Conservation (phyloP, 73 alveolate genomes). For the Halteria grandinella region DNA sequence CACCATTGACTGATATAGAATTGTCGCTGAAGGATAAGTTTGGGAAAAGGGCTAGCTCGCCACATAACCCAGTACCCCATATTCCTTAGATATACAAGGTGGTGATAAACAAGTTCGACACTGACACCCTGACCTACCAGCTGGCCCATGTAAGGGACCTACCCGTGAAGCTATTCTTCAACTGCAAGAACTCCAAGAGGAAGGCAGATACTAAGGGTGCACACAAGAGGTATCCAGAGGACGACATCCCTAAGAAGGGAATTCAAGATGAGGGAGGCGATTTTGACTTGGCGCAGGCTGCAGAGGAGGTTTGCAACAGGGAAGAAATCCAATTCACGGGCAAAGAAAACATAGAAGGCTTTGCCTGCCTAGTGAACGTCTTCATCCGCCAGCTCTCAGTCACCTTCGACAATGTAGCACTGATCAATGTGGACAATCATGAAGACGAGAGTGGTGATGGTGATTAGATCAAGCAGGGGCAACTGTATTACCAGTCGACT, state of each 20-base stretch:
- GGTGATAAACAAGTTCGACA: conserved; percentile 21
- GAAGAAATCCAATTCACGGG: conserved; percentile 36
- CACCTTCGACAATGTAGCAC: not conserved
- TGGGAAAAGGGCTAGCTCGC: not conserved
- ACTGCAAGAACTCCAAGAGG: conserved; percentile 43
- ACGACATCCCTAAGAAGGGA: conserved; percentile 3
- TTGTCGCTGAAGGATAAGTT: not conserved
- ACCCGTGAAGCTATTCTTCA: conserved; percentile 35
- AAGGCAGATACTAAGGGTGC: not conserved
- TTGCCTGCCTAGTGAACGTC: not conserved
- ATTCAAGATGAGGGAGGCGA: not conserved
- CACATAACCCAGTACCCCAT: too few species aligned
- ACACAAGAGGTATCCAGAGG: not conserved
- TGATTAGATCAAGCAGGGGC: conserved; percentile 4
- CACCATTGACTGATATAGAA: conserved; percentile 11
- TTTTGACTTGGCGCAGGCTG: not conserved
- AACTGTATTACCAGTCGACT: conserved; percentile 14
- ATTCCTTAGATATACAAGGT: not conserved
- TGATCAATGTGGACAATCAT: conserved; percentile 39
- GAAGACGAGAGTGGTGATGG: not conserved
- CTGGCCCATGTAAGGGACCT: not conserved
- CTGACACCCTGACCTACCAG: not conserved
- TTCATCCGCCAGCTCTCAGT: conserved; percentile 17
- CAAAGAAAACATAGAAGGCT: conserved; percentile 49
- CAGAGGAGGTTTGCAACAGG: conserved; percentile 17